Evolutionary conservation across 1,139 yeast species (phyloP), one percentile per base, ranked within the genome.

Genomic region (Hyphopichia pseudoburtonii): DNA sequence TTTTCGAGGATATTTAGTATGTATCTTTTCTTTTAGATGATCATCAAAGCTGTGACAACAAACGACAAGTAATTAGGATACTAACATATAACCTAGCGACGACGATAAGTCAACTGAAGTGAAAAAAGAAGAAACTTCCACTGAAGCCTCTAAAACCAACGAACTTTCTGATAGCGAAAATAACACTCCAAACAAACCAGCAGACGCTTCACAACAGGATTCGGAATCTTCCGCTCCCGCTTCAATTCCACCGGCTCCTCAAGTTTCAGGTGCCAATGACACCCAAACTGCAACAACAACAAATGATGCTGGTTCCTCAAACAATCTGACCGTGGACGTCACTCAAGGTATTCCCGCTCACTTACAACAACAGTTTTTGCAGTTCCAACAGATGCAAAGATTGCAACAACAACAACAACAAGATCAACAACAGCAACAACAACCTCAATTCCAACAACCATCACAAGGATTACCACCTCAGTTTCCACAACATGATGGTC

Each of bases 1-100:
- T 70, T 62, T 85, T 85, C 62, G 87, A 84, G 61, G 92, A 85
- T 61, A 82, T 85, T 62, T 85, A 85, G n/a, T n/a, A n/a, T n/a
- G n/a, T n/a, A n/a, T n/a, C n/a, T n/a, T n/a, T n/a, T n/a, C n/a
- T n/a, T n/a, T 15, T 26, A 56, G 22, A n/a, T n/a, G n/a, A n/a
- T n/a, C n/a, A n/a, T n/a, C n/a, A n/a, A n/a, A n/a, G n/a, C n/a
- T n/a, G n/a, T n/a, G n/a, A n/a, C n/a, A n/a, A n/a, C n/a, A n/a
- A n/a, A n/a, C n/a, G n/a, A n/a, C n/a, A n/a, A n/a, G n/a, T n/a
- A n/a, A n/a, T n/a, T n/a, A n/a, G n/a, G n/a, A n/a, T n/a, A n/a
- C n/a, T n/a, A n/a, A n/a, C n/a, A n/a, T n/a, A n/a, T n/a, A n/a
- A n/a, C n/a, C n/a, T n/a, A n/a, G n/a, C n/a, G n/a, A n/a, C n/a